A percentile compares a stretch with the other conserved stretches of the same genome.
These are phyloP conservation scores for Mikania micrantha DNA, from an alignment of 129 eudicot species.

Conservation along the genomic window DNA sequence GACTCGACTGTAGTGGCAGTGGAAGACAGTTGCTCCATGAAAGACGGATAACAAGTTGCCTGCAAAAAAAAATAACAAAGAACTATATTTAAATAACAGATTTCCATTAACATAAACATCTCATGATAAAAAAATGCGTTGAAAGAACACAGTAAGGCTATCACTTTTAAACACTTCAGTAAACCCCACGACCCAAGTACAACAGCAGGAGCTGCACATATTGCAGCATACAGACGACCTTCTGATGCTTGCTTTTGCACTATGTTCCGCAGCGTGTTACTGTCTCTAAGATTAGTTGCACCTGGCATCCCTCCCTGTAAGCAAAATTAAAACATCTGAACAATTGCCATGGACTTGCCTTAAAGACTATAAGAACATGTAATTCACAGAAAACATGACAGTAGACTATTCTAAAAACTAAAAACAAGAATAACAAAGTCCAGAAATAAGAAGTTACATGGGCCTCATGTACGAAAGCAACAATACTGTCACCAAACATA, in stretches of 20 bases:
- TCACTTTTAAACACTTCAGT: conserved; percentile 76
- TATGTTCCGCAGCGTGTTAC: conserved; percentile 46
- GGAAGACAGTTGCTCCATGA: conserved; percentile 86
- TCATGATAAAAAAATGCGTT: not conserved
- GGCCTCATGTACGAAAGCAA: not conserved
- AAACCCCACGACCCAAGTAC: conserved; percentile 96
- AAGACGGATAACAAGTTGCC: conserved; percentile 97
- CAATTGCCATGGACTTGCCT: not conserved
- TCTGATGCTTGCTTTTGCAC: conserved; percentile 85
- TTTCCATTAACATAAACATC: conserved; percentile 4
- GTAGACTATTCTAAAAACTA: not conserved
- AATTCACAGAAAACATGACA: not conserved
- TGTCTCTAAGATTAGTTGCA: conserved; percentile 65
- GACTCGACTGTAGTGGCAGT: conserved; percentile 73
- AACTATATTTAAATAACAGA: not conserved
- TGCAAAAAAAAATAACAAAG: conserved; percentile 14
- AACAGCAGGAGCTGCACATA: conserved; percentile 99
- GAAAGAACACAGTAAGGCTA: not conserved
- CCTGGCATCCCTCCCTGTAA: conserved; percentile 86
- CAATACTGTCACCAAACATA: not conserved
- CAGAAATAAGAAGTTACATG: not conserved
- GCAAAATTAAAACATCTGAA: not conserved
- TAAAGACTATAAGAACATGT: not conserved
- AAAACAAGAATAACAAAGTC: not conserved
- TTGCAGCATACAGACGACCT: conserved; percentile 80